phyloP scores from a whole-genome alignment of 2,329 filamentous ascomycete species.

The Botrytis fabae region DNA sequence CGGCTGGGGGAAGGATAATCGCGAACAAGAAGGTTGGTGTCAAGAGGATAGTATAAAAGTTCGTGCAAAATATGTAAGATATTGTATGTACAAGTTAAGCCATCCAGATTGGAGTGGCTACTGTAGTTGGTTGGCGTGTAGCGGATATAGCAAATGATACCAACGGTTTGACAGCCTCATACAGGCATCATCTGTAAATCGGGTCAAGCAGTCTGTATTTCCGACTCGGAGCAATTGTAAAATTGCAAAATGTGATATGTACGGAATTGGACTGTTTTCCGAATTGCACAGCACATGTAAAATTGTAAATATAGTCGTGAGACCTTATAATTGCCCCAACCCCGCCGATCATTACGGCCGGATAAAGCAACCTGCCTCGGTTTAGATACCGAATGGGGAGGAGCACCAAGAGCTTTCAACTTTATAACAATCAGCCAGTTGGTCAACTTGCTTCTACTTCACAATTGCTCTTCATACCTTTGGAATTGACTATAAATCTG shows the following conservation, averaged over 20 bases:
- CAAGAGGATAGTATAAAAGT: constrained; percentile 29
- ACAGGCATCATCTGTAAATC: neutral
- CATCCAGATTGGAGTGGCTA: neutral
- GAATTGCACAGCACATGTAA: neutral
- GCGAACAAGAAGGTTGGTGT: constrained; percentile 35
- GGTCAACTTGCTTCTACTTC: neutral
- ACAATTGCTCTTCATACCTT: neutral
- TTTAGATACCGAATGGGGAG: neutral
- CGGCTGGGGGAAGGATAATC: constrained; percentile 27
- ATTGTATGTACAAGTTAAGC: constrained; percentile 27
- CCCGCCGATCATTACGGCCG: neutral
- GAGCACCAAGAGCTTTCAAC: neutral
- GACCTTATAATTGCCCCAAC: neutral
- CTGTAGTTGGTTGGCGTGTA: neutral
- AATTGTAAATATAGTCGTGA: neutral
- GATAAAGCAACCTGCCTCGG: constrained; percentile 11
- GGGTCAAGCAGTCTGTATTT: constrained; percentile 2
- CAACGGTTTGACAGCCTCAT: neutral
- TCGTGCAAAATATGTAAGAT: constrained; percentile 29
- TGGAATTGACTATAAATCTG: neutral
- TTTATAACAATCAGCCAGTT: neutral
- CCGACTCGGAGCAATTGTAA: neutral
- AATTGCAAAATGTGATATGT: neutral
- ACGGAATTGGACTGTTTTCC: neutral
- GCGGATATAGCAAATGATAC: neutral